Conservation (phyloP, 345 rosid species). For the Sonneratia caseolaris region DNA sequence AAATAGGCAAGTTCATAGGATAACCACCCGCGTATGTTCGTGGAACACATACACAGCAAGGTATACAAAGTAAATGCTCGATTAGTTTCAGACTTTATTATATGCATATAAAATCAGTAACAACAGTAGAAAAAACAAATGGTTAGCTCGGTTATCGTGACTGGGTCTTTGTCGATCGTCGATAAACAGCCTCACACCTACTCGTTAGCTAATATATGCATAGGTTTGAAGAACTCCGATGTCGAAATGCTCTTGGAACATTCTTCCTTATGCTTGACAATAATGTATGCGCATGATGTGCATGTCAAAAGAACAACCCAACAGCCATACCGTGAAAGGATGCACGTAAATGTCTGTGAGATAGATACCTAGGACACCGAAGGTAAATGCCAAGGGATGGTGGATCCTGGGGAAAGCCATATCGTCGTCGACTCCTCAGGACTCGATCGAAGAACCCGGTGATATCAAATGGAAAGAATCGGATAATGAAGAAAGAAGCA, state of each 20-base stretch:
- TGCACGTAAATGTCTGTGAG: background rate
- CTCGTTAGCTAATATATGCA: background rate
- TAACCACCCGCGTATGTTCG: background rate
- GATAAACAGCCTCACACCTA: background rate
- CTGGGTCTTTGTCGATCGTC: background rate
- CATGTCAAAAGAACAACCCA: background rate
- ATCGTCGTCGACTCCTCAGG: background rate
- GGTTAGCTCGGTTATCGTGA: background rate
- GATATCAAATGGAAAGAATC: background rate
- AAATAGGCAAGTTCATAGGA: background rate
- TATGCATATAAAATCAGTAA: background rate
- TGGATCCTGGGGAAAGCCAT: constrained; percentile 32
- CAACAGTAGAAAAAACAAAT: background rate
- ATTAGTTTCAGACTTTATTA: background rate
- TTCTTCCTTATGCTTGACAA: too few relatives aligned
- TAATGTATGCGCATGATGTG: too few relatives aligned
- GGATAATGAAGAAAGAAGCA: background rate
- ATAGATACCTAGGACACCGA: constrained; percentile 64
- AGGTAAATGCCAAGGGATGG: constrained; percentile 29
- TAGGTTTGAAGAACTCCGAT: too few relatives aligned
- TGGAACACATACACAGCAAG: background rate
- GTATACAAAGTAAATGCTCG: background rate
- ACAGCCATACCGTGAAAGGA: background rate
- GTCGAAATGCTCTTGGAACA: too few relatives aligned
- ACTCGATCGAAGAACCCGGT: background rate